Evolutionary conservation across 768 basidiomycete species (phyloP).

Genomic region (Suillus americanus): DNA sequence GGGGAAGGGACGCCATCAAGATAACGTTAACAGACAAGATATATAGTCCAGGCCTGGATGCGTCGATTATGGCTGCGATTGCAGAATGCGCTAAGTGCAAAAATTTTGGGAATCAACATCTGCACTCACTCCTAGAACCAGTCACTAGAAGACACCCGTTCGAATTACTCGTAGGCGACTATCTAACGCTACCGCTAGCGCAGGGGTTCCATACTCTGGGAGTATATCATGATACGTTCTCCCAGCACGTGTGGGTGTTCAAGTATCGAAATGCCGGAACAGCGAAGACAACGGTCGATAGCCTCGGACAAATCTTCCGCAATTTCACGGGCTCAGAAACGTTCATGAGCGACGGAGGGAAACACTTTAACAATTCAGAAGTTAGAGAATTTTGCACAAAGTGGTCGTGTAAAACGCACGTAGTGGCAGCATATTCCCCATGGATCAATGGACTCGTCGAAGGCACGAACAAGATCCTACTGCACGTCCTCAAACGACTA

Average conservation of each 20-base stretch:
- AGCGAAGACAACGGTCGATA: conserved; percentile 12
- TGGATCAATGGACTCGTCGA: too few species aligned
- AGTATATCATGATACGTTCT: conserved; percentile 19
- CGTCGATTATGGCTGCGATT: too few species aligned
- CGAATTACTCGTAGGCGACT: conserved; percentile 23
- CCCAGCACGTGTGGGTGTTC: conserved; percentile 23
- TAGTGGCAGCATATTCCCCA: too few species aligned
- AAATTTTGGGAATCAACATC: too few species aligned
- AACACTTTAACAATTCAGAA: conserved; percentile 24
- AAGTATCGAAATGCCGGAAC: conserved; percentile 17
- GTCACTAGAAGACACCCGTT: conserved; percentile 19
- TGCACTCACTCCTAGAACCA: conserved; percentile 12
- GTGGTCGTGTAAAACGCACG: too few species aligned
- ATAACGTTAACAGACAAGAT: too few species aligned
- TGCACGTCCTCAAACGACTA: too few species aligned
- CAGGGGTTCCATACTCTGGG: conserved; percentile 13
- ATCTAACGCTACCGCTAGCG: conserved; percentile 18
- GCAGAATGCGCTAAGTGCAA: too few species aligned
- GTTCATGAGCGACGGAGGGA: conserved; percentile 27
- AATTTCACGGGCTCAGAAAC: conserved; percentile 11
- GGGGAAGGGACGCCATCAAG: too few species aligned
- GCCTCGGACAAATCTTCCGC: conserved; percentile 14
- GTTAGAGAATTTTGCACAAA: too few species aligned
- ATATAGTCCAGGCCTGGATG: too few species aligned
- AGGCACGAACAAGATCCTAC: too few species aligned